phyloP scores from a whole-genome alignment of 176 grass and related monocot species.

The Chloris gayana region DNA sequence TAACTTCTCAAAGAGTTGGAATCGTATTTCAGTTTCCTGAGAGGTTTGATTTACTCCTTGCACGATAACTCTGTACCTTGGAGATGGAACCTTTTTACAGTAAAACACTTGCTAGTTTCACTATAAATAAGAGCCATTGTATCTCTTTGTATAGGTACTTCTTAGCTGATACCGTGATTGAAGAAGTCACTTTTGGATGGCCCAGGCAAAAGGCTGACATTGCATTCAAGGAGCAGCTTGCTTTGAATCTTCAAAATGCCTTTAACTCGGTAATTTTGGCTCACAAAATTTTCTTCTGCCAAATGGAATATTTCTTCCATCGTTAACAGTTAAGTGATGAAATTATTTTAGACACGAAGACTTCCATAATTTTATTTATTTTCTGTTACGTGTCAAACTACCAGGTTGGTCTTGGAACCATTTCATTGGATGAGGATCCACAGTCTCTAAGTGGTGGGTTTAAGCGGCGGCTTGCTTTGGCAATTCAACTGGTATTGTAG shows the following conservation, averaged over 20 bases:
- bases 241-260: conserved; percentile 74
- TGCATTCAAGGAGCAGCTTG: conserved; percentile 54
- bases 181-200: conserved; percentile 96
- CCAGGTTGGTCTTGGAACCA: conserved; percentile 77
- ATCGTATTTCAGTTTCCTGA: conserved; percentile 99
- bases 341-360: conserved; percentile 13
- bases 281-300: background rate
- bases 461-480: conserved; percentile 80
- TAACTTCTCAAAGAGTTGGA: conserved; percentile 70
- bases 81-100: background rate
- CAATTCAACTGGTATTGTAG: conserved; percentile 81
- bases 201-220: conserved; percentile 71
- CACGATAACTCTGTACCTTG: conserved; percentile 21
- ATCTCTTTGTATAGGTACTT: conserved; percentile 58
- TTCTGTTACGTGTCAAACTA: background rate
- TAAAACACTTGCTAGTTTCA: background rate
- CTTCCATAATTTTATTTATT: background rate
- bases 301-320: background rate
- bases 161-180: conserved; percentile 83
- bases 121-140: background rate
- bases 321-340: background rate
- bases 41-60: conserved; percentile 59
- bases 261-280: conserved; percentile 62
- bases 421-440: conserved; percentile 81
- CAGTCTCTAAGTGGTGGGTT: conserved; percentile 86